A percentile compares a stretch with the other conserved stretches of the same genome.
Evolutionary conservation across 2,329 filamentous ascomycete genomes (phyloP).

Genomic region (Fusarium metavorans): DNA sequence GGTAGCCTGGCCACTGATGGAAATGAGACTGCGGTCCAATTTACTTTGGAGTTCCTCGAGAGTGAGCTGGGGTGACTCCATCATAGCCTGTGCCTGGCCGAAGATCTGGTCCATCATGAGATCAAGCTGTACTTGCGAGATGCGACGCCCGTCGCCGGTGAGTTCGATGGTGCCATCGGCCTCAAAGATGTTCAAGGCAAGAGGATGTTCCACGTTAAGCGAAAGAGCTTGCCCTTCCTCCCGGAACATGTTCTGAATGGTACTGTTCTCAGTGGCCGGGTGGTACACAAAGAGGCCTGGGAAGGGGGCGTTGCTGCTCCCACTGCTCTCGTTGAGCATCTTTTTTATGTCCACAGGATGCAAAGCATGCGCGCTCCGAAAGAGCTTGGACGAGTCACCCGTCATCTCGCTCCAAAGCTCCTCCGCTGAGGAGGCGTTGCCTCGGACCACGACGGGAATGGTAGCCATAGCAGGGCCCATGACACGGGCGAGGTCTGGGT

Average conservation of each 20-base stretch:
- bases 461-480: constrained; percentile 25
- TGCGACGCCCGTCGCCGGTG: constrained; percentile 22
- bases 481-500: constrained; percentile 1
- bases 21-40: not conserved
- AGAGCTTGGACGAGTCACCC: not conserved
- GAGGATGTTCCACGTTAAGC: constrained; percentile 25
- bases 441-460: constrained; percentile 10
- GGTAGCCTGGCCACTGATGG: not conserved
- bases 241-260: constrained; percentile 1
- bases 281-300: constrained; percentile 24
- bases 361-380: not conserved
- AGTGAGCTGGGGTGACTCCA: not conserved
- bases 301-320: constrained; percentile 5
- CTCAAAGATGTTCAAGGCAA: constrained; percentile 24
- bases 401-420: constrained; percentile 19
- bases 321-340: constrained; percentile 12
- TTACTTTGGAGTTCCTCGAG: constrained; percentile 1
- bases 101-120: constrained; percentile 19
- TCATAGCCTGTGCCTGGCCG: constrained; percentile 6
- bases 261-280: not conserved
- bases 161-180: not conserved
- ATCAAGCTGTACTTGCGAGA: constrained; percentile 14
- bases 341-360: constrained; percentile 27
- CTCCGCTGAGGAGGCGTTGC: not conserved
- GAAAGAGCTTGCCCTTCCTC: constrained; percentile 22